phyloP scores from a whole-genome alignment of 306 rosid species.

The Cicer chorassanicum region DNA sequence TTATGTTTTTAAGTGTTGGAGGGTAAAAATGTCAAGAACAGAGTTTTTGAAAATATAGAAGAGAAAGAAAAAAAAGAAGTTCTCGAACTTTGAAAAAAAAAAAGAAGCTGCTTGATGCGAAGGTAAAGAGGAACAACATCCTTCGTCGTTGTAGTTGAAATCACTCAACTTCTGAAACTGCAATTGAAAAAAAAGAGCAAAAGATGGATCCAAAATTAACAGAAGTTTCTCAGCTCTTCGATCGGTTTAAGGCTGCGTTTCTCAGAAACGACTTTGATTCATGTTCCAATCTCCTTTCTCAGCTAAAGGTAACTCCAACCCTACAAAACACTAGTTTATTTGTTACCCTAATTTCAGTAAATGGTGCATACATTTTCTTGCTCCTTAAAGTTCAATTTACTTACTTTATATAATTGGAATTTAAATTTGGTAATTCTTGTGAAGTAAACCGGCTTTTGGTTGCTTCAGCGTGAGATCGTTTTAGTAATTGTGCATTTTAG shows the following conservation, averaged over 20 bases:
- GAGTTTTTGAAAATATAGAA: too few species aligned
- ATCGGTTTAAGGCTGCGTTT: slow-evolving; percentile 80
- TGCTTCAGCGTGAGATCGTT: slow-evolving; percentile 7
- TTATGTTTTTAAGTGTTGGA: too few species aligned
- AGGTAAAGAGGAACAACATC: background rate
- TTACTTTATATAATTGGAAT: background rate
- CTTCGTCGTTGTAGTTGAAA: slow-evolving; percentile 16
- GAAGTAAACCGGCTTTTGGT: background rate
- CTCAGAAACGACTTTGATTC: slow-evolving; percentile 65
- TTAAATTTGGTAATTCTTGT: background rate
- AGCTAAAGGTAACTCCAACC: slow-evolving; percentile 69
- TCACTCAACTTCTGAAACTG: background rate
- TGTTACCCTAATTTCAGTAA: background rate
- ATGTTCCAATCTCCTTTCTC: slow-evolving; percentile 59
- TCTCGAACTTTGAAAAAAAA: too few species aligned
- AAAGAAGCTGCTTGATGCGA: background rate
- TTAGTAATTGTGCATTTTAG: background rate
- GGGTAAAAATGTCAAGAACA: too few species aligned
- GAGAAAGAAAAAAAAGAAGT: too few species aligned
- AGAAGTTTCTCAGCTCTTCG: slow-evolving; percentile 76
- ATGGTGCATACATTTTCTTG: background rate
- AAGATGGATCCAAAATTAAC: slow-evolving; percentile 81
- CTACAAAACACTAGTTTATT: slow-evolving; percentile 53
- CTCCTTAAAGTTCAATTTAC: slow-evolving; percentile 11
- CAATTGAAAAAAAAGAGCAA: slow-evolving; percentile 4